These are phyloP conservation scores for Trichosanthes cucumerina DNA, from an alignment of 306 rosid genomes.

Conservation along the genomic window DNA sequence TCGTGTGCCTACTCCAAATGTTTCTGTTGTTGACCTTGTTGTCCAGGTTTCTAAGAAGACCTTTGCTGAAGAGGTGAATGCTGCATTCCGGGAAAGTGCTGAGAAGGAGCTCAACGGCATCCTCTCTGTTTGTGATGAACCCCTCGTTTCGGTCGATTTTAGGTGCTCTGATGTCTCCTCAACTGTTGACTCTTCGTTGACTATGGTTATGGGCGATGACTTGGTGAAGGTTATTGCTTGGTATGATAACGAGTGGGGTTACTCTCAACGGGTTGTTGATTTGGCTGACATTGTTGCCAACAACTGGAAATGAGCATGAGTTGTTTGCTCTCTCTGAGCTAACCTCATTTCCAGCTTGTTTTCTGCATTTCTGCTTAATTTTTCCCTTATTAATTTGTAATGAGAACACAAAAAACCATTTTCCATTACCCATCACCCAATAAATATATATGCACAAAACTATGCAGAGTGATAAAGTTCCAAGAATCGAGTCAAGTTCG, in stretches of 20 bases:
- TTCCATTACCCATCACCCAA: constrained; percentile 6
- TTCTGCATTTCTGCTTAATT: constrained; percentile 4
- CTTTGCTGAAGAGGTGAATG: constrained; percentile 92
- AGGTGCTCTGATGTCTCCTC: constrained; percentile 91
- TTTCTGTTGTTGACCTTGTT: constrained; percentile 87
- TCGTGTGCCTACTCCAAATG: constrained; percentile 96
- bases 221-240: constrained; percentile 98
- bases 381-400: constrained; percentile 8
- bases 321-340: background rate
- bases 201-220: constrained; percentile 98
- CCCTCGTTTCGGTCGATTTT: constrained; percentile 87
- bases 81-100: constrained; percentile 82
- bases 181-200: constrained; percentile 89
- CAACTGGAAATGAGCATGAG: constrained; percentile 56
- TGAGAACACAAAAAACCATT: background rate
- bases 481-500: background rate
- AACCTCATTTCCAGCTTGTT: constrained; percentile 3
- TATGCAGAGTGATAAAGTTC: background rate
- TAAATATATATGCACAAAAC: constrained; percentile 6
- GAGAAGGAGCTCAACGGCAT: constrained; percentile 65
- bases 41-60: constrained; percentile 92
- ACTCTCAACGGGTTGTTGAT: constrained; percentile 97
- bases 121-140: constrained; percentile 88
- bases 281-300: constrained; percentile 95
- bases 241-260: constrained; percentile 99